These are phyloP conservation scores for Spathaspora girioi DNA, from an alignment of 805 yeast genomes.

Conservation along the genomic window DNA sequence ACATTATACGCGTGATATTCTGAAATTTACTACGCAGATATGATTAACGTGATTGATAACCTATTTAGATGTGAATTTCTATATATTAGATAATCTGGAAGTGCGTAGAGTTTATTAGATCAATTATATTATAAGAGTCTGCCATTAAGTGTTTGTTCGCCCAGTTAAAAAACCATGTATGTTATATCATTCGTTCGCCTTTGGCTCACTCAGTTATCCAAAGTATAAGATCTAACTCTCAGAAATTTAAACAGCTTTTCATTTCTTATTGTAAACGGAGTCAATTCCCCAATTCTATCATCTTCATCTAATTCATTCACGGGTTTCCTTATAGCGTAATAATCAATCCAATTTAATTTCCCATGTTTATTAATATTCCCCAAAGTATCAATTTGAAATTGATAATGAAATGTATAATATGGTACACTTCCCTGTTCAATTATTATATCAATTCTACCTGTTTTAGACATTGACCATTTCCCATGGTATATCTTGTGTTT, in stretches of 20 bases:
- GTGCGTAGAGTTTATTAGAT: too few species aligned
- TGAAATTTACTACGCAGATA: too few species aligned
- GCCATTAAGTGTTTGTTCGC: too few species aligned
- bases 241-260: slow-evolving; percentile 81
- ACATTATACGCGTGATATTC: not conserved
- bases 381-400: slow-evolving; percentile 52
- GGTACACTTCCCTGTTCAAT: slow-evolving; percentile 58
- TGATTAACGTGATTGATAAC: not conserved
- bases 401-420: slow-evolving; percentile 61
- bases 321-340: slow-evolving; percentile 50
- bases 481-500: slow-evolving; percentile 44
- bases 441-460: slow-evolving; percentile 45
- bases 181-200: not conserved
- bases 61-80: too few species aligned
- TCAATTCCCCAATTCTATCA: slow-evolving; percentile 48
- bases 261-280: slow-evolving; percentile 53
- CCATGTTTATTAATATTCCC: slow-evolving; percentile 61
- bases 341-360: slow-evolving; percentile 67
- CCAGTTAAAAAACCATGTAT: not conserved
- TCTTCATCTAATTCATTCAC: slow-evolving; percentile 25
- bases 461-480: slow-evolving; percentile 54
- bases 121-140: too few species aligned
- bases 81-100: too few species aligned
- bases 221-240: slow-evolving; percentile 46
- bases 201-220: slow-evolving; percentile 1